Base-by-base conservation (phyloP, 2,329 filamentous ascomycete species). In the Ceratocystis colombiana region DNA sequence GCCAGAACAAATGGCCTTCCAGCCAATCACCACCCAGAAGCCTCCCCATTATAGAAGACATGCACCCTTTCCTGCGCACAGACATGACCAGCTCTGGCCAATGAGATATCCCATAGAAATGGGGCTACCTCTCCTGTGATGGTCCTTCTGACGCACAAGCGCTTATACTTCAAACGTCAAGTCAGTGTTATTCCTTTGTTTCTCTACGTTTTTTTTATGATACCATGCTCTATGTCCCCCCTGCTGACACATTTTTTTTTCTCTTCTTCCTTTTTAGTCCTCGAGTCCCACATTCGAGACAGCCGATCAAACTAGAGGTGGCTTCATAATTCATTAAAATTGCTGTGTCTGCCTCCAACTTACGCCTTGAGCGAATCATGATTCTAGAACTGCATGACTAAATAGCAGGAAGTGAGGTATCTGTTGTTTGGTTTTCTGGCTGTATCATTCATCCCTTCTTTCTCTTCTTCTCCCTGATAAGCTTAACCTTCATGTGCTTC, bases 11-110 rank as follows among this genome's bases (percentile, higher is more conserved):
- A 33, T 62, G 61, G 61, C 44, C 28, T 25, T 20, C 22, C 22
- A 62, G 61, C 61, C 61, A 62, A 62, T 62, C 61, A 62, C 37
- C 7, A 20, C 22, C 2, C 15, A 48, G 45, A 48, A 48, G 17
- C 3, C 17, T 20, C 5, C 45, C 45, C 20, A 17, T 20, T 48
- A 17, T 46, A 46, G 44, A 30, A 46, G 17, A 46, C 17, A 46
- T 12, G 44, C 4, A 20, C 17, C 45, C 45, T 48, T 48, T 30
- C 22, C 20, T 12, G 50, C 15, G 50, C 50, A 55, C 50, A 25
- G 50, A 55, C 22, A 25, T 25, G 25, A 2, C 8, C 1, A 5
- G 22, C 22, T 55, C 20, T 55, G 22, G 12, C 50, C 50, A 55
- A 55, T 55, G 22, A 12, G 10, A 25, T 12, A 30, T 5, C 22